Conservation (phyloP, 306 rosid genomes). For the Alnus glutinosa region DNA sequence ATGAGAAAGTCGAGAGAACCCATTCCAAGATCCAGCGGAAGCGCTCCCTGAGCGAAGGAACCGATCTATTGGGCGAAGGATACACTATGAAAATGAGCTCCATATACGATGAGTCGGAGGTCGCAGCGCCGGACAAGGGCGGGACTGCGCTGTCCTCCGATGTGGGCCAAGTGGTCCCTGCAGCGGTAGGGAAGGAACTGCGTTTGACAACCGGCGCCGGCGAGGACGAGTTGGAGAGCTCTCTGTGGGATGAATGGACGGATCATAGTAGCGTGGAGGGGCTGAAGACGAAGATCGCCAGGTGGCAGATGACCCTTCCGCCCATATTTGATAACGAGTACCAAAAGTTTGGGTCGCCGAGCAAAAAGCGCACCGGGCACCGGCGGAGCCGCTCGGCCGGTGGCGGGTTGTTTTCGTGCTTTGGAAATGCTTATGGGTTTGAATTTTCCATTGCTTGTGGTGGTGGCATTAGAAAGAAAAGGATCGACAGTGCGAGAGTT, state of each 20-base stretch:
- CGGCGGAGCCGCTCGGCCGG: background rate
- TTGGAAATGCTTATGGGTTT: constrained; percentile 58
- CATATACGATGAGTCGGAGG: background rate
- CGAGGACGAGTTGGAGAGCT: constrained; percentile 26
- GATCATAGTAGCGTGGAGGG: constrained; percentile 52
- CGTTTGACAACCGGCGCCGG: constrained; percentile 18
- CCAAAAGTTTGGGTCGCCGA: constrained; percentile 4
- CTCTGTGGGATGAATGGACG: constrained; percentile 55
- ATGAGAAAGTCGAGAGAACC: background rate
- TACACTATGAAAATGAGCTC: constrained; percentile 16
- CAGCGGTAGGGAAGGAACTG: constrained; percentile 65
- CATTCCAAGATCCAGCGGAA: constrained; percentile 25
- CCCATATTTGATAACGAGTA: constrained; percentile 42
- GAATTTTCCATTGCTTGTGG: constrained; percentile 67
- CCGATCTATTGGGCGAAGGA: constrained; percentile 23
- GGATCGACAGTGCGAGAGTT: constrained; percentile 15
- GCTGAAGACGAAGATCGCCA: constrained; percentile 64
- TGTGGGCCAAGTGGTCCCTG: constrained; percentile 67
- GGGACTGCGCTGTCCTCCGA: constrained; percentile 44
- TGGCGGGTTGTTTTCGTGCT: constrained; percentile 63
- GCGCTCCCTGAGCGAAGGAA: constrained; percentile 44
- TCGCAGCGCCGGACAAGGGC: background rate
- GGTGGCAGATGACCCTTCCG: constrained; percentile 68
- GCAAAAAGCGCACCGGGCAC: background rate
- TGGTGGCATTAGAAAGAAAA: constrained; percentile 46